Evolutionary conservation across 2,329 filamentous ascomycete genomes (phyloP), one percentile per base, ranked within the genome.

Genomic region (Calonectria pauciramosa): DNA sequence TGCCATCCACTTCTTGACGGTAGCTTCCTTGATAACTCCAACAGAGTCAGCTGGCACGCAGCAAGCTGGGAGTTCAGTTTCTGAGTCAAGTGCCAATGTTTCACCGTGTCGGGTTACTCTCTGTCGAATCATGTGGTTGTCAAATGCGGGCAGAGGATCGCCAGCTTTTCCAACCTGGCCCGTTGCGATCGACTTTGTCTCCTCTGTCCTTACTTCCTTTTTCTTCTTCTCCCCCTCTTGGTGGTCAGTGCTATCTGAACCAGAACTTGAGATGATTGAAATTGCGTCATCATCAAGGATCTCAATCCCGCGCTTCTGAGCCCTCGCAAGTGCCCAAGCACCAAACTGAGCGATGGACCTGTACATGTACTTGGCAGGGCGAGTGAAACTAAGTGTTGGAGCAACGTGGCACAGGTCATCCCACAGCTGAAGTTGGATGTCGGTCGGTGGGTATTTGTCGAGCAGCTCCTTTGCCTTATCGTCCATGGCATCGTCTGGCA

Each of bases 281-380:
- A 96, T 91, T 14, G 91, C 88, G 77, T 96, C 94, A 74, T 97
- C 95, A 74, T 96, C 93, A 44, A 94, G 84, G 44, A 98, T 96
- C 23, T 97, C 94, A 70, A 98, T 96, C 1, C 92, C 91, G 1
- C 90, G 91, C 74, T 95, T 90, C 82, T 98, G 96, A 0, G 96
- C 95, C 77, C 93, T 90, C 0, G 96, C 95, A 28, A 98, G 89
- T 0, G 94, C 94, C 96, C 96, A 99, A 0, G 96, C 95, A 2
- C 96, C 94, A 81, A 99, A 99, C 79, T 98, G 96, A 0, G 97
- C 94, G 68, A 98, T 92, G 1, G 95, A 95, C 63, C 96, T 91
- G 83, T 95, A 99, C 96, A 99, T 98, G 86, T 94, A 94, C 84
- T 99, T 99, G 59, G 96, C 97, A 0, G 97, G 97, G n/a, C 93